These are phyloP conservation scores for Juncus inflexus DNA, from an alignment of 176 grass and related monocot species.

Conservation along the genomic window DNA sequence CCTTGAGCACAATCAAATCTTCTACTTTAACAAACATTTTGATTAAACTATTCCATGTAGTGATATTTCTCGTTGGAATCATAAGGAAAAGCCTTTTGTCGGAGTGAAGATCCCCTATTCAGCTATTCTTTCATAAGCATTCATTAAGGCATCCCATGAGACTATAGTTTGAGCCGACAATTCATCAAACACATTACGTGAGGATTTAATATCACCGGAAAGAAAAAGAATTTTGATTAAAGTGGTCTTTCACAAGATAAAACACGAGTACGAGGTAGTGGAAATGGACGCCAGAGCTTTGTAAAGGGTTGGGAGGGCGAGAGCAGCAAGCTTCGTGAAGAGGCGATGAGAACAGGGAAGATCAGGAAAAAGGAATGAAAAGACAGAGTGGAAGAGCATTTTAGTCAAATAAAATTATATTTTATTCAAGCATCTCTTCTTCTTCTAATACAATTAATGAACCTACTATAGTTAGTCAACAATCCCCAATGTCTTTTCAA, in stretches of 20 bases:
- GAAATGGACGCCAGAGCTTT: conserved; percentile 43
- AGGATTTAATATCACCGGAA: conserved; percentile 23
- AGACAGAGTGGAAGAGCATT: too few species aligned
- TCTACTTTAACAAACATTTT: conserved; percentile 31
- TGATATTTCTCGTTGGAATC: conserved; percentile 41
- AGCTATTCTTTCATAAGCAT: conserved; percentile 35
- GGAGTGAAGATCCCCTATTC: conserved; percentile 25
- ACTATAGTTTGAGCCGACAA: conserved; percentile 34
- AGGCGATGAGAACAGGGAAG: conserved; percentile 40
- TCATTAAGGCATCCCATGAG: conserved; percentile 48
- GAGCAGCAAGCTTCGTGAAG: conserved; percentile 61
- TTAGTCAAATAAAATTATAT: too few species aligned
- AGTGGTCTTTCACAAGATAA: conserved; percentile 21
- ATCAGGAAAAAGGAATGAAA: conserved; percentile 17
- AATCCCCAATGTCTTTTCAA: too few species aligned
- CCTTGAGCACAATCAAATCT: conserved; percentile 28
- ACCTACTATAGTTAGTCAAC: too few species aligned
- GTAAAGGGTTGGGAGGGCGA: conserved; percentile 2
- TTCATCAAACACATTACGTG: conserved; percentile 55
- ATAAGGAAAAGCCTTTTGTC: conserved; percentile 26
- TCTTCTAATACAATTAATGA: too few species aligned
- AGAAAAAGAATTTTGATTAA: conserved; percentile 47
- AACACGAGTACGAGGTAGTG: conserved; percentile 39
- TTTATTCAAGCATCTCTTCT: too few species aligned
- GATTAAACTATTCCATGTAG: conserved; percentile 62